Evolutionary conservation across 441 rosid genomes (phyloP).

Genomic region (Dalechampia spathulata): DNA sequence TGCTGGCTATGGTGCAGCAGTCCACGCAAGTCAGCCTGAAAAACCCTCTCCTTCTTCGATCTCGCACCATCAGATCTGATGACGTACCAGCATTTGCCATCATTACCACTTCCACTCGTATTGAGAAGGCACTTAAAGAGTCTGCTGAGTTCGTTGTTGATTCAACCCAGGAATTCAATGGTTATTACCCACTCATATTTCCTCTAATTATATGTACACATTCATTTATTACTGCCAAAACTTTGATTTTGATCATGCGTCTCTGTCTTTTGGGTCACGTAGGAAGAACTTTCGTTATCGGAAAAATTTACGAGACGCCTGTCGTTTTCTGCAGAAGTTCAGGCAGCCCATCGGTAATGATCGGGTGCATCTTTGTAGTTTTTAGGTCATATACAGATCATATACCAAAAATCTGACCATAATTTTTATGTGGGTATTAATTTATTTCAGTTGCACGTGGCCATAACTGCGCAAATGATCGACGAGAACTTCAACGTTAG

Average conservation of each 20-base stretch:
- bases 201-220: background rate
- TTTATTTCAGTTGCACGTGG: background rate
- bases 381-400: no score
- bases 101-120: background rate
- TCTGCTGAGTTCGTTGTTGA: background rate
- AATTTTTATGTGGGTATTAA: no score
- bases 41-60: background rate
- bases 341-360: background rate
- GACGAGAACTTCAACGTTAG: background rate
- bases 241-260: background rate
- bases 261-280: background rate
- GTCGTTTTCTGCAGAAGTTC: background rate
- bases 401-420: no score
- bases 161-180: background rate
- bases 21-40: background rate
- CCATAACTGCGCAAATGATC: background rate
- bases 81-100: background rate
- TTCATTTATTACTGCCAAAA: background rate
- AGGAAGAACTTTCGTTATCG: background rate
- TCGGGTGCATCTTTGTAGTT: no score
- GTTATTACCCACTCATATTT: background rate
- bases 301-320: background rate
- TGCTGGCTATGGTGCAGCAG: slow-evolving; percentile 11
- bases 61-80: background rate
- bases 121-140: background rate